These are phyloP conservation scores for Sequoia sempervirens DNA, from an alignment of 75 land plant genomes.

Conservation along the genomic window DNA sequence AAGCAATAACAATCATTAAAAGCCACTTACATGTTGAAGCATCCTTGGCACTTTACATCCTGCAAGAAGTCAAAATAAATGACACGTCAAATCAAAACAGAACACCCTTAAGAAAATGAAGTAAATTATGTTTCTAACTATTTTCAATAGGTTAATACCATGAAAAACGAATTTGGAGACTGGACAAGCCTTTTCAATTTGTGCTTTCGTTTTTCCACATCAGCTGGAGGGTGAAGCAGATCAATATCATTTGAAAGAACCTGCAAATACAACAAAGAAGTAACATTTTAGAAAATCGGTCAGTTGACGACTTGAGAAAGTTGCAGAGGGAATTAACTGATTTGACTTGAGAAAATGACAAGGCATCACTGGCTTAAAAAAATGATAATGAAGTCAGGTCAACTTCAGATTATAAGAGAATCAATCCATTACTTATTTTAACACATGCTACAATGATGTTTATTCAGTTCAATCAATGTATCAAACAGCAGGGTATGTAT, in stretches of 20 bases:
- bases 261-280: conserved; percentile 14
- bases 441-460: not conserved
- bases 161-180: conserved; percentile 85
- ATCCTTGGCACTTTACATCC: conserved; percentile 49
- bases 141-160: conserved; percentile 31
- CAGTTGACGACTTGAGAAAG: too few relatives aligned
- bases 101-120: not conserved
- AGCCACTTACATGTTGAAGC: conserved; percentile 40
- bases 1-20: not conserved
- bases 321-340: too few relatives aligned
- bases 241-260: conserved; percentile 86
- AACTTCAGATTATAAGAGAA: not conserved
- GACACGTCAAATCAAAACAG: not conserved
- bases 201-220: conserved; percentile 83
- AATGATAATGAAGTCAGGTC: not conserved
- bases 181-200: conserved; percentile 81
- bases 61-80: not conserved
- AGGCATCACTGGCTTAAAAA: not conserved
- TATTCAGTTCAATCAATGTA: not conserved
- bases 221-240: conserved; percentile 79
- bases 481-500: not conserved
- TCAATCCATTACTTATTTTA: not conserved
- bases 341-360: not conserved
- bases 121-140: not conserved
- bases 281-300: not conserved